Evolutionary conservation across 2,329 filamentous ascomycete genomes (phyloP).

Genomic region (Ploettnerulaceae sp.): DNA sequence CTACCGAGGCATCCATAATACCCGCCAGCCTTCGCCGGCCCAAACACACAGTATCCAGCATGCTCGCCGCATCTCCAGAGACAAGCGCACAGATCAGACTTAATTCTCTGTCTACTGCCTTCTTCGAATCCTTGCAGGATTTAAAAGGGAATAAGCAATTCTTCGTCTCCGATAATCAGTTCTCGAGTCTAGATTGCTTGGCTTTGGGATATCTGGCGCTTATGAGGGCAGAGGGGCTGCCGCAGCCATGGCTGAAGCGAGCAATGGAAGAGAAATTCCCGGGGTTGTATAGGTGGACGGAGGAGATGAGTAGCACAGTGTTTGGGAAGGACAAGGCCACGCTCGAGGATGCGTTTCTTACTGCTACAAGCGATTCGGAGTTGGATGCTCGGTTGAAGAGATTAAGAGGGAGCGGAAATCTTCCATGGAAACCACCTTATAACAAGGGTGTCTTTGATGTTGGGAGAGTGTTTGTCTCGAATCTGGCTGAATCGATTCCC

Average conservation of each 20-base stretch:
- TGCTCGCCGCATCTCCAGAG: constrained; percentile 61
- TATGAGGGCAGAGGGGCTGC: constrained; percentile 58
- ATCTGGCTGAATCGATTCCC: constrained; percentile 30
- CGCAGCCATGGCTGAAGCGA: constrained; percentile 57
- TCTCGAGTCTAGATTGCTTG: constrained; percentile 70
- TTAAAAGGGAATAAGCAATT: constrained; percentile 53
- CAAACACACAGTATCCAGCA: constrained; percentile 47
- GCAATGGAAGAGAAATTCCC: constrained; percentile 48
- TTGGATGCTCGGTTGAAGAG: constrained; percentile 11
- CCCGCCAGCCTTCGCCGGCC: constrained; percentile 31
- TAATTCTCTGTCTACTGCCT: constrained; percentile 64
- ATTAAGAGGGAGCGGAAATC: constrained; percentile 13
- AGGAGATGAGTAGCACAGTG: constrained; percentile 36
- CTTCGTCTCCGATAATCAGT: constrained; percentile 47
- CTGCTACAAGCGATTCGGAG: constrained; percentile 5
- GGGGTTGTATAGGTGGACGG: constrained; percentile 41
- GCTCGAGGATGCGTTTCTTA: constrained; percentile 27
- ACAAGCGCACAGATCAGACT: constrained; percentile 71
- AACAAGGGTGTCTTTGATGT: constrained; percentile 27
- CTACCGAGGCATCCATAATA: constrained; percentile 34
- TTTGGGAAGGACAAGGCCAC: constrained; percentile 36
- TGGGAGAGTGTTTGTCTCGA: constrained; percentile 26
- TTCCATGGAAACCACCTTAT: constrained; percentile 33
- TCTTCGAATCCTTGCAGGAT: constrained; percentile 65
- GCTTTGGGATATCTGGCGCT: constrained; percentile 74